Percentiles rank a stretch among this genome's conserved stretches.
Evolutionary conservation across 108 stramenopile species (phyloP).

Genomic region (Nannochloropsis gaditana): DNA sequence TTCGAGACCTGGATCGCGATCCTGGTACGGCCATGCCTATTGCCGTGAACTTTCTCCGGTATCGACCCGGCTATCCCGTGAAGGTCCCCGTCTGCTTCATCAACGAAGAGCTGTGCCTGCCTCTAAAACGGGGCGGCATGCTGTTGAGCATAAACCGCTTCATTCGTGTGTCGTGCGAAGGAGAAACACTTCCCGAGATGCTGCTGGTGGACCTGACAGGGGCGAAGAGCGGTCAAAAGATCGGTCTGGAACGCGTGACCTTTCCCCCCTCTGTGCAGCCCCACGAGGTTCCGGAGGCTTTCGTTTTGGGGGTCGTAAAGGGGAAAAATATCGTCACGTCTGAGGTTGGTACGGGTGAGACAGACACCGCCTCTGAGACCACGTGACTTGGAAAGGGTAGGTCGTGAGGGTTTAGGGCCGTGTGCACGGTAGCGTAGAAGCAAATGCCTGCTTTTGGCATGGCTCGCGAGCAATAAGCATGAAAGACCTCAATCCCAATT

Average conservation of each 20-base stretch:
- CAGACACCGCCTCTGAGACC: too few relatives aligned
- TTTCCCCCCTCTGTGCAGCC: neutral
- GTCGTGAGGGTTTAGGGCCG: too few relatives aligned
- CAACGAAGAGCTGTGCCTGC: conserved; percentile 14
- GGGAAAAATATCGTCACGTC: neutral
- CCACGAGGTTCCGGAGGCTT: neutral
- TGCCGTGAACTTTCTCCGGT: conserved; percentile 18
- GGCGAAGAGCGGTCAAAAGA: conserved; percentile 1
- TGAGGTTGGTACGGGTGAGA: neutral
- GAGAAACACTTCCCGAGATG: neutral
- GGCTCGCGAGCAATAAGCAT: too few relatives aligned
- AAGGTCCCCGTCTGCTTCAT: conserved; percentile 11
- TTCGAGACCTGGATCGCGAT: conserved; percentile 16
- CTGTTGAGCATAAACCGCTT: neutral
- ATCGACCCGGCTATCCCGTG: conserved; percentile 6
- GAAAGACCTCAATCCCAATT: too few relatives aligned
- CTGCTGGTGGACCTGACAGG: neutral
- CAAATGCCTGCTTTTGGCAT: too few relatives aligned
- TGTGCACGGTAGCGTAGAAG: too few relatives aligned
- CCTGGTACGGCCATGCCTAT: neutral
- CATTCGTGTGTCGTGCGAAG: neutral
- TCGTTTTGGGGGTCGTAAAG: conserved; percentile 10
- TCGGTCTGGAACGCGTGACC: neutral
- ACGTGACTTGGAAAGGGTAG: too few relatives aligned
- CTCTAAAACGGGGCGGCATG: conserved; percentile 7